Evolutionary conservation across 2,329 filamentous ascomycete species (phyloP), one percentile per base, ranked within the genome.

Genomic region (Gliomastix tumulicola): DNA sequence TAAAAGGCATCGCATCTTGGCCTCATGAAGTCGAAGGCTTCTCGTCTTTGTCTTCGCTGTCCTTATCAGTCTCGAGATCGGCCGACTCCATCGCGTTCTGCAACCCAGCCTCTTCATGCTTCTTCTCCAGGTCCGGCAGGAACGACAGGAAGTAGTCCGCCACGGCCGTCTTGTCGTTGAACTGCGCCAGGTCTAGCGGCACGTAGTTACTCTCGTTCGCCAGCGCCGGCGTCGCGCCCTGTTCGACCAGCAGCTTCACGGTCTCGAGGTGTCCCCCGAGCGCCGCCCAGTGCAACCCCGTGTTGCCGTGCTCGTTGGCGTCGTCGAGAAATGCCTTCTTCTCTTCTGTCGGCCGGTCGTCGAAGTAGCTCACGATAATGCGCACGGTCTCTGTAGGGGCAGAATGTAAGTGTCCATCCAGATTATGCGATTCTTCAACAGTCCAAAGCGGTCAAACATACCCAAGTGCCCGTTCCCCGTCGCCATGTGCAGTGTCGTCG

Each of bases 231-330:
- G 88, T 82, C 2, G 88, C 88, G 3, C 88, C 88, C 4, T 78
- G 69, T 31, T 80, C 78, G 3, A 95, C 69, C 11, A 98, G 71
- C 1, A 79, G 63, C 65, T 89, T 85, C 7, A 95, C 87, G 4
- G 80, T 76, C 6, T 82, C 76, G 4, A 97, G 66, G 51, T 96
- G 89, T 2, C 89, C 89, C 37, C 94, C 92, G 38, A 96, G 66
- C 1, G 88, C 85, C 0, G 90, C 90, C 89, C 89, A 97, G 63
- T 98, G 92, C 40, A 98, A 68, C 1, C 88, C 77, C 1, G 90
- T 96, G 65, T 96, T 97, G 31, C 88, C 89, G 32, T 84, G 82
- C 43, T 79, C 68, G 53, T 98, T 98, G 42, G 75, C 69, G 3
- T 72, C 66, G 49, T 88, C 83, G 18, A 88, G 59, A 46, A 82